Conservation (phyloP, 208 protist genomes). For the Crithidia expoeki region DNA sequence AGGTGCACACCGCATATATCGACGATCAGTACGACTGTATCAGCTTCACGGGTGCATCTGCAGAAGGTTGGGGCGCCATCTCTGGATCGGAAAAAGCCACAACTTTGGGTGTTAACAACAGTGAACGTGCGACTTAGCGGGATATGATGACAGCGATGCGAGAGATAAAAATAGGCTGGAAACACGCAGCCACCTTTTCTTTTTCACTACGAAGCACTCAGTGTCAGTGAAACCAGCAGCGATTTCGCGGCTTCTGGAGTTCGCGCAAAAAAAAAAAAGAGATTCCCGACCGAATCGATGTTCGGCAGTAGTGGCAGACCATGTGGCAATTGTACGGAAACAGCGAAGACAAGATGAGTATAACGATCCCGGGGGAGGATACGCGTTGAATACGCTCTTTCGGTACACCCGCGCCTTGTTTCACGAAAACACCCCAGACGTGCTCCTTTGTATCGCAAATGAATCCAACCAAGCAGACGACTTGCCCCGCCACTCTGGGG, state of each 20-base stretch:
- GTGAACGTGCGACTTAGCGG: too few relatives aligned
- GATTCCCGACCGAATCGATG: background rate
- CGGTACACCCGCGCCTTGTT: constrained; percentile 4
- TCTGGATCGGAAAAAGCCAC: background rate
- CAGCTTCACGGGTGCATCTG: background rate
- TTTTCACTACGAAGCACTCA: too few relatives aligned
- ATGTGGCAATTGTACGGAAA: constrained; percentile 5
- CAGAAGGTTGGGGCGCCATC: background rate
- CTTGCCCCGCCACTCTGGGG: too few relatives aligned
- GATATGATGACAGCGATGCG: too few relatives aligned
- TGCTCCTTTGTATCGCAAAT: too few relatives aligned
- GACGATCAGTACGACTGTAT: background rate
- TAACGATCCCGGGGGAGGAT: constrained; percentile 14
- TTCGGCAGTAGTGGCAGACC: constrained; percentile 14
- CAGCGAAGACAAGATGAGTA: constrained; percentile 7
- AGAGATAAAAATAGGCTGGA: too few relatives aligned
- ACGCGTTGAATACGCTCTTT: constrained; percentile 16
- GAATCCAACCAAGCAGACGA: too few relatives aligned
- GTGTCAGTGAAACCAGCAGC: too few relatives aligned
- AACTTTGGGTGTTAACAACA: too few relatives aligned
- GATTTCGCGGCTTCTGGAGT: too few relatives aligned
- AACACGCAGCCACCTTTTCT: too few relatives aligned
- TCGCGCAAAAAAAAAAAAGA: too few relatives aligned
- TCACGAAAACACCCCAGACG: background rate
- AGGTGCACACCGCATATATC: background rate